Base-by-base conservation (phyloP, 805 yeast species). In the Yamadazyma akitaensis region DNA sequence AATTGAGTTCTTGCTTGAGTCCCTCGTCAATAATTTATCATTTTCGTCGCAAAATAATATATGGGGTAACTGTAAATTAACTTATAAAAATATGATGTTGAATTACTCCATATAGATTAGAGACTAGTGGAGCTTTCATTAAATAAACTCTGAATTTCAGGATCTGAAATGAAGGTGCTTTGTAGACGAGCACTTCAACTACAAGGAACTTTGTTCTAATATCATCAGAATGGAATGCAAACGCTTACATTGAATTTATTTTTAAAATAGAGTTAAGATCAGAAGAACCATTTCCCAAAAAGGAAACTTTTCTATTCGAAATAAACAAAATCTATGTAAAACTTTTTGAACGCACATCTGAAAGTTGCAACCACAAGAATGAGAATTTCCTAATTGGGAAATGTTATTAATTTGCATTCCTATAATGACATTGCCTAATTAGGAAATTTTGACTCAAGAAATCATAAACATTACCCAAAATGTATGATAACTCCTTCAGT, bases 351-450 rank as follows among this genome's bases (percentile, higher is more conserved):
- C 14, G 21, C 41, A 25, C 10, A 11, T 10, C 11, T 14, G 18
- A 26, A 32, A 41, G 6, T 41, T 41, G 43, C 43, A 41, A 32
- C 43, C 36, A 24, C 12, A 26, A 30, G 34, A 14, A 11, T 14
- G 33, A 37, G 44, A 53, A 53, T 49, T 57, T 57, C 60, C 60
- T 54, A 44, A 42, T 51, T 39, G 37, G 58, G 60, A 11, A 55
- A 49, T 43, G 47, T 36, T 16, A 40, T 43, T 39, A 32, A 16
- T 16, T 19, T 37, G 17, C 32, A 18, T 7, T 13, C 25, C 17
- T 19, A n/a, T 51, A 44, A 57, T 59, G 42, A 52, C 57, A 50
- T 49, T 55, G 41, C 63, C 60, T 34, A 50, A 51, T 40, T 33
- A 42, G 61, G 63, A 49, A 59, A 55, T 57, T 55, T 31, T 47